phyloP scores from a whole-genome alignment of 345 rosid species.

The Heritiera littoralis region DNA sequence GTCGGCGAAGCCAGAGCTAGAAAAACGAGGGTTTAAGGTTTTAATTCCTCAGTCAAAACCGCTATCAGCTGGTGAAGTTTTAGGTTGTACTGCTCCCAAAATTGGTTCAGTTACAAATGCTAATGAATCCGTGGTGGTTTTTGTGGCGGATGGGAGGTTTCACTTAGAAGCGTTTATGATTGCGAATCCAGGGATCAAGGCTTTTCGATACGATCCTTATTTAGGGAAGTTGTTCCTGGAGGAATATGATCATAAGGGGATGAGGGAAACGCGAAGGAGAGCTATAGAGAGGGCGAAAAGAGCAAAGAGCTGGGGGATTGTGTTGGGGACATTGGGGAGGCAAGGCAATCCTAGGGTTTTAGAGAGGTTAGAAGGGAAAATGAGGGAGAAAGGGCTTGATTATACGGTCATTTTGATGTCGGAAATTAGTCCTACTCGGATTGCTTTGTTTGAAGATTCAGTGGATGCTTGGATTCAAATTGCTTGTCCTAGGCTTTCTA shows the following conservation, averaged over 20 bases:
- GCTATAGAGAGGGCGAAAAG: constrained; percentile 52
- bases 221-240: constrained; percentile 75
- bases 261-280: constrained; percentile 72
- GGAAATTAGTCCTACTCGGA: constrained; percentile 69
- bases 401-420: constrained; percentile 76
- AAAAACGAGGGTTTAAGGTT: constrained; percentile 59
- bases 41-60: constrained; percentile 92
- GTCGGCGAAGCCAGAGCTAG: constrained; percentile 75
- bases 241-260: constrained; percentile 91
- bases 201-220: constrained; percentile 84
- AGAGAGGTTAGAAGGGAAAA: constrained; percentile 72
- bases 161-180: constrained; percentile 93
- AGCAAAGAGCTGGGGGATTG: constrained; percentile 71
- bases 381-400: constrained; percentile 64
- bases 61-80: constrained; percentile 79
- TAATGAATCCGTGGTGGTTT: constrained; percentile 51
- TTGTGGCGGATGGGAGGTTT: constrained; percentile 92
- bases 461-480: constrained; percentile 96
- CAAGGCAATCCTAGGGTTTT: constrained; percentile 88
- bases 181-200: constrained; percentile 71
- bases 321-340: constrained; percentile 91
- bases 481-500: constrained; percentile 91
- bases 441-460: constrained; percentile 78
- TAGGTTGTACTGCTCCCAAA: constrained; percentile 87
- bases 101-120: constrained; percentile 23